Evolutionary conservation across 345 rosid genomes (phyloP).

Genomic region (Cochlearia excelsa): DNA sequence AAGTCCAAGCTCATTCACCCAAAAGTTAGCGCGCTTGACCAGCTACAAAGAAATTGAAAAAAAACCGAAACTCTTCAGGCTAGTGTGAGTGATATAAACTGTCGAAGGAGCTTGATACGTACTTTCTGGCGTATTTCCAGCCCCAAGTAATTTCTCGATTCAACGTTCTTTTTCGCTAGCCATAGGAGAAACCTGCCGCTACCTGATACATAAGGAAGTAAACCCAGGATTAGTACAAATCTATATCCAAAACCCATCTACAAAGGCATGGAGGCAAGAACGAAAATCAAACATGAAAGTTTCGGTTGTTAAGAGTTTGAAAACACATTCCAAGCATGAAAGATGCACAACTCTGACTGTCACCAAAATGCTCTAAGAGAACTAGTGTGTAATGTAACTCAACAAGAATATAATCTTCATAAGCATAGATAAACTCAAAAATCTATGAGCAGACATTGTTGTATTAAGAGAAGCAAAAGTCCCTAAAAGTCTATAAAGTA

Average conservation of each 20-base stretch:
- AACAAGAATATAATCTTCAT: background rate
- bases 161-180: constrained; percentile 65
- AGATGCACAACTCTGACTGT: background rate
- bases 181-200: constrained; percentile 92
- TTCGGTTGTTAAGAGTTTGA: background rate
- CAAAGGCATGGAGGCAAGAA: no score
- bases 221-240: no score
- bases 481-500: constrained; percentile 20
- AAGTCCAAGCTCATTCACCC: constrained; percentile 76
- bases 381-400: constrained; percentile 4
- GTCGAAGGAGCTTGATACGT: constrained; percentile 39
- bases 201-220: constrained; percentile 48
- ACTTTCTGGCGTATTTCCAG: constrained; percentile 84
- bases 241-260: constrained; percentile 6
- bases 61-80: constrained; percentile 30
- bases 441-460: no score
- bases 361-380: constrained; percentile 12
- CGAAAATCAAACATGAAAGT: no score
- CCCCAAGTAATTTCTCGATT: constrained; percentile 72
- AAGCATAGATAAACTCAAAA: no score
- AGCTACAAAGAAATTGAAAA: constrained; percentile 49
- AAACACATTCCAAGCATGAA: constrained; percentile 2
- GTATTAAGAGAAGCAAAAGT: background rate
- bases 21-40: constrained; percentile 70
- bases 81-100: constrained; percentile 32